Evolutionary conservation across 2,329 filamentous ascomycete species (phyloP), one percentile per base, ranked within the genome.

Genomic region (Eutypa lata): DNA sequence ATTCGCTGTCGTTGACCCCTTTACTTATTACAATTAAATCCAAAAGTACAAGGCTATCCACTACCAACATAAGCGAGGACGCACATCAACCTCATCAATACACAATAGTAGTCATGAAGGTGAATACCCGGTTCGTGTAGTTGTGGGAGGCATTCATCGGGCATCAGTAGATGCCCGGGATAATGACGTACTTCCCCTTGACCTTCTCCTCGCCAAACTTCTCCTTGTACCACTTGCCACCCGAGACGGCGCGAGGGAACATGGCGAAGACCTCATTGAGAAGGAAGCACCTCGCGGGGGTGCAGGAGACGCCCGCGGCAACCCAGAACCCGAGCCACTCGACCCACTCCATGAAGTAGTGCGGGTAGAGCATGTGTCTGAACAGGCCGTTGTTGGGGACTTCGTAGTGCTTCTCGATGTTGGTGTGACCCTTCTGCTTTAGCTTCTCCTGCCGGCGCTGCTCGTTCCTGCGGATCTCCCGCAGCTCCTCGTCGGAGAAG

Each of bases 341-440:
- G 50, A 96, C 69, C 94, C 94, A 99, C 74, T 99, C 94, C 67
- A 87, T 89, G n/a, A 96, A 78, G 70, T 97, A 99, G 70, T 99
- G 94, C 60, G 94, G 91, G 70, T 88, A 96, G 54, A 97, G 79
- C 66, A 96, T 82, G 64, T 86, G 87, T 59, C 81, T 78, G 73
- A 97, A 99, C 48, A 96, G 73, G 1, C 92, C 91, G 48, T 87
- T 87, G 65, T 90, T 77, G 0, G 94, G 94, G 49, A 99, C 82
- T 73, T 89, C 84, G 69, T 97, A 97, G 56, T 95, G 83, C 73
- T 94, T 96, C 45, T 89, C 81, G 56, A 89, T 85, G 54, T 78
- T 73, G 44, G 72, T 69, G 13, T 58, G 55, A 10, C 62, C 62
- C 63, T 71, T 53, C 57, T 65, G 69, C 59, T 24, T 74, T 59